Evolutionary conservation across 2,329 filamentous ascomycete genomes (phyloP).

Genomic region (Penicillium sp.): DNA sequence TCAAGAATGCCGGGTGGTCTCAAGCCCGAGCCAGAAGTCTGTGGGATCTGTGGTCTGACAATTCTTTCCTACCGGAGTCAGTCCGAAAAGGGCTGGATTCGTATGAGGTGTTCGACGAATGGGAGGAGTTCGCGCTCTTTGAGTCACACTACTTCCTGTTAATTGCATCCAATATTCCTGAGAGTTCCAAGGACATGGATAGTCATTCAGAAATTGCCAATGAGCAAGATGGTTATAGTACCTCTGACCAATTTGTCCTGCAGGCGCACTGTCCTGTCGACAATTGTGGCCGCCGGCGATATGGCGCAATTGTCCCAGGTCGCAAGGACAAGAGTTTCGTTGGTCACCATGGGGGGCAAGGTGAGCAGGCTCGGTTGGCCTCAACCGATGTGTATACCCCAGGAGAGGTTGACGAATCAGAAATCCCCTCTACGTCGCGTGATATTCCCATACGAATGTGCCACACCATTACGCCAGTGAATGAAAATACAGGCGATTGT

Average conservation of each 20-base stretch:
- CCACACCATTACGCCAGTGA: conserved; percentile 70
- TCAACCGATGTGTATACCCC: conserved; percentile 50
- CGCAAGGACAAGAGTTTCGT: conserved; percentile 27
- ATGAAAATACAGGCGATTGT: conserved; percentile 50
- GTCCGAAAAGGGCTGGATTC: conserved; percentile 65
- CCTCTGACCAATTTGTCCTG: conserved; percentile 20
- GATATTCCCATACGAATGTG: conserved; percentile 60
- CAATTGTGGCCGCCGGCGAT: conserved; percentile 56
- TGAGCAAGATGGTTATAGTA: not conserved
- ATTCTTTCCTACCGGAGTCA: conserved; percentile 61
- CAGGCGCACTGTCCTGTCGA: conserved; percentile 26
- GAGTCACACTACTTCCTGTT: conserved; percentile 81
- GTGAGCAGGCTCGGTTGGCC: conserved; percentile 49
- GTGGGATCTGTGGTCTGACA: conserved; percentile 79
- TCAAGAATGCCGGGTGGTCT: conserved; percentile 67
- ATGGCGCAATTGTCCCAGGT: conserved; percentile 56
- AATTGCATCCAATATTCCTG: conserved; percentile 53
- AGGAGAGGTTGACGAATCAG: conserved; percentile 46
- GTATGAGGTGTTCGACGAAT: conserved; percentile 88
- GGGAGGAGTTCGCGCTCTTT: conserved; percentile 90
- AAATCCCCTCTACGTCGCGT: conserved; percentile 45
- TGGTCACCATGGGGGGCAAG: conserved; percentile 44
- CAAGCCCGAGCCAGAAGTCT: conserved; percentile 65
- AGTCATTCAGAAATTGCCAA: not conserved
- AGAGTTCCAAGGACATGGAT: not conserved